Evolutionary conservation across 805 yeast species (phyloP), one percentile per base, ranked within the genome.

Genomic region (Metschnikowia proteae): DNA sequence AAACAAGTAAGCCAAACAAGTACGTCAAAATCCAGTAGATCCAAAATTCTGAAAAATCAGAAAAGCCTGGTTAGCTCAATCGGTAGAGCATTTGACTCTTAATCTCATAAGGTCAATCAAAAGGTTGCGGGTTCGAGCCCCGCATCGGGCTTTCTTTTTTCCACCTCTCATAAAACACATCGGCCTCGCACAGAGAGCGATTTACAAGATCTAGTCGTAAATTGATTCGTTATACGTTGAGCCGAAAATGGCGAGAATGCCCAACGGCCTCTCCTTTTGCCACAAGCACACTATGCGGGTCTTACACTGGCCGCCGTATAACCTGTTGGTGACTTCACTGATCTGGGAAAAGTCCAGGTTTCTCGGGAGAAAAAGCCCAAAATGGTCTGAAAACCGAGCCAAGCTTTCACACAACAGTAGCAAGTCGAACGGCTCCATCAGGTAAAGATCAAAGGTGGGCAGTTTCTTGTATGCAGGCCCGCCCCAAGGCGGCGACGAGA

Each of bases 401-500:
- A 81, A 63, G 22, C 74, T 74, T n/a, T 43, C 41, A 27, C 84
- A 62, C 6, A 84, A 60, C 29, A 66, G 63, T 22, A 72, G 68
- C 7, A 85, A 52, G 1, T 73, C 66, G 38, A 82, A 63, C 0
- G 90, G 90, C 39, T 64, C 55, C 45, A 68, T 62, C 7, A 62
- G 50, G 34, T 66, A 65, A 23, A 84, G 62, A 54, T 83, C 82
- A 62, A 76, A 84, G 2, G 47, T 43, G 9, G 46, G 49, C 30
- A 41, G 54, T 25, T 63, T 57, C 43, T 68, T 65, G 62, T 87
- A 88, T 2, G 65, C 61, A 0, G 88, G 86, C 0, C 96, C 96
- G 31, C 94, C 95, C 96, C 95, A 88, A 0, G 95, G 95, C 1
- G 95, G 95, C 1, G 92, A 84, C n/a, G 81, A 76, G 66, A 85